Evolutionary conservation across 768 basidiomycete genomes (phyloP).

Genomic region (Mycena venus): DNA sequence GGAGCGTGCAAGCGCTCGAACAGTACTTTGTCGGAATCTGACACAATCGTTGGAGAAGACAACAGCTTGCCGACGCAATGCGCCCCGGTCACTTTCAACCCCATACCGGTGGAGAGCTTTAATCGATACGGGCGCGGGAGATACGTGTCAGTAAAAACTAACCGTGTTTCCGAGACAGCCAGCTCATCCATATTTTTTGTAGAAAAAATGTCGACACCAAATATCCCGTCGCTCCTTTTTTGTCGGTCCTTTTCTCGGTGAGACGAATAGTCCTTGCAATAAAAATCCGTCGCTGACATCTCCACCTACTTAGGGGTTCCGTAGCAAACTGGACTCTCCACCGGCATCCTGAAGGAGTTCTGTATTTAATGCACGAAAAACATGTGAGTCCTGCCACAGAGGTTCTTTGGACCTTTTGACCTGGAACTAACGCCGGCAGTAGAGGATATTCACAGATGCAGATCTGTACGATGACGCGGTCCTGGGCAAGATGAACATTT

Average conservation of each 20-base stretch:
- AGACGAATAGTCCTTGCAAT: too few species aligned
- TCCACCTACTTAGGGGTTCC: not conserved
- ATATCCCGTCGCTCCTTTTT: not conserved
- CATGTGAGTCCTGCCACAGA: not conserved
- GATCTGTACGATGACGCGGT: not conserved
- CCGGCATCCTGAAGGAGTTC: slow-evolving; percentile 2
- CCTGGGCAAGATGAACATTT: not conserved
- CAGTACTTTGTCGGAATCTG: not conserved
- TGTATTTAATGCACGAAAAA: not conserved
- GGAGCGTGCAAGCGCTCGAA: not conserved
- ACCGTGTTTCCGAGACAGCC: not conserved
- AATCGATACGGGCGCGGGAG: not conserved
- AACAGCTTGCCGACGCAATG: not conserved
- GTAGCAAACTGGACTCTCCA: not conserved
- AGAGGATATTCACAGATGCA: slow-evolving; percentile 7
- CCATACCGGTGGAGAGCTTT: not conserved
- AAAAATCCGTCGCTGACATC: not conserved
- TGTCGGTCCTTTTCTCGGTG: not conserved
- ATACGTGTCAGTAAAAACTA: not conserved
- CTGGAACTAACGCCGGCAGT: not conserved
- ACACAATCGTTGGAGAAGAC: not conserved
- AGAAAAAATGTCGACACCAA: not conserved
- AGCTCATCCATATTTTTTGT: not conserved
- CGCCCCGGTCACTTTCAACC: not conserved
- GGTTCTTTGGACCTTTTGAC: not conserved